A percentile compares a stretch with the other conserved stretches of the same genome.
phyloP scores from a whole-genome alignment of 2,329 filamentous ascomycete species.

The Hypomyces perniciosus region DNA sequence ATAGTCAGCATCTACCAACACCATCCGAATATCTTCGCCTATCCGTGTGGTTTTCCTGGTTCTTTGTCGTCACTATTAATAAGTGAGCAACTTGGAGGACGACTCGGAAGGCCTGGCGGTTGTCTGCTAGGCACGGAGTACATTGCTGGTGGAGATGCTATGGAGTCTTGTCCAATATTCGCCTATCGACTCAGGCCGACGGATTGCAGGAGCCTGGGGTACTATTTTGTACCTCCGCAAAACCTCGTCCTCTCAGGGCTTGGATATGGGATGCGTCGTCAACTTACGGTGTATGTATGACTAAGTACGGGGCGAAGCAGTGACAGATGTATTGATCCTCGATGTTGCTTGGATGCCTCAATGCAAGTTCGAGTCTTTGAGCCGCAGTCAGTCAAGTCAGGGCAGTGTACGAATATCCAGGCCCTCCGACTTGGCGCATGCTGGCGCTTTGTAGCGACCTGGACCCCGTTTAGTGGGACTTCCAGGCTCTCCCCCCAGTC shows the following conservation, averaged over 20 bases:
- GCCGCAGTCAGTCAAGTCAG: too few relatives aligned
- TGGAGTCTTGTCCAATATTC: slow-evolving; percentile 1
- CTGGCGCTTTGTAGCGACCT: too few relatives aligned
- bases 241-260: not conserved
- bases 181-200: slow-evolving; percentile 4
- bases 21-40: too few relatives aligned
- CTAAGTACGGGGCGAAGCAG: too few relatives aligned
- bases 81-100: too few relatives aligned
- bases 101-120: not conserved
- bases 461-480: not conserved
- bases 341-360: not conserved
- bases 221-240: not conserved
- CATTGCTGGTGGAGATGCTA: not conserved
- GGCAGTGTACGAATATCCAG: too few relatives aligned
- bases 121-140: not conserved
- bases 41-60: too few relatives aligned
- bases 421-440: too few relatives aligned
- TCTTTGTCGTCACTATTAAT: too few relatives aligned
- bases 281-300: not conserved
- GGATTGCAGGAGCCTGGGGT: not conserved
- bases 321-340: too few relatives aligned
- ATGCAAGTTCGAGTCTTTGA: not conserved
- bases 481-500: not conserved
- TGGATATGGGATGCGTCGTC: too few relatives aligned
- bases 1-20: too few relatives aligned